Conservation (phyloP, 257 asterid species). For the Haberlea rhodopensis region DNA sequence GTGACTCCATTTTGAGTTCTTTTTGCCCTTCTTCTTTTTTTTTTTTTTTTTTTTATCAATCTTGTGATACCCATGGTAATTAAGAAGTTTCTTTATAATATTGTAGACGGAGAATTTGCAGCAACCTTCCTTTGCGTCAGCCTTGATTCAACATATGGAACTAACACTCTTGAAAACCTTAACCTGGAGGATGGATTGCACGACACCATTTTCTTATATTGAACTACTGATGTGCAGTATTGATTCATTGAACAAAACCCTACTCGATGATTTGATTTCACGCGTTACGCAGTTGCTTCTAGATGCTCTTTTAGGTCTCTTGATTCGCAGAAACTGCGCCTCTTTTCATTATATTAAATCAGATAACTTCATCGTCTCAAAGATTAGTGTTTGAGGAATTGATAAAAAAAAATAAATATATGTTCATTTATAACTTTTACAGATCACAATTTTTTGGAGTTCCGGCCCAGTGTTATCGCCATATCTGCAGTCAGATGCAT, state of each 20-base stretch:
- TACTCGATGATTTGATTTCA: slow-evolving; percentile 26
- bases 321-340: not conserved
- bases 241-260: slow-evolving; percentile 25
- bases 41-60: not conserved
- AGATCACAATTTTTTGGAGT: slow-evolving; percentile 55
- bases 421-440: slow-evolving; percentile 12
- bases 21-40: not conserved
- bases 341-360: no score
- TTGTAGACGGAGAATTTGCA: slow-evolving; percentile 46
- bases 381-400: no score
- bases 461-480: slow-evolving; percentile 49
- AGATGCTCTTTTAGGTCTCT: slow-evolving; percentile 50
- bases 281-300: slow-evolving; percentile 41
- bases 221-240: slow-evolving; percentile 31
- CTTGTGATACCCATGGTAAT: not conserved
- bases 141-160: slow-evolving; percentile 55
- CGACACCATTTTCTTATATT: slow-evolving; percentile 57
- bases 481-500: slow-evolving; percentile 39
- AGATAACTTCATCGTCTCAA: no score
- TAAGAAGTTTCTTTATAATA: not conserved
- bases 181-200: slow-evolving; percentile 52
- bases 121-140: slow-evolving; percentile 32
- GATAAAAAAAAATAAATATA: no score
- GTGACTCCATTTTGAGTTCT: no score
- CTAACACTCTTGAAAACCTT: slow-evolving; percentile 45